Percentiles rank a stretch among this genome's conserved stretches.
Conservation (phyloP, 225 moss, liverwort and hornwort species). For the Sphagnum tenellum region DNA sequence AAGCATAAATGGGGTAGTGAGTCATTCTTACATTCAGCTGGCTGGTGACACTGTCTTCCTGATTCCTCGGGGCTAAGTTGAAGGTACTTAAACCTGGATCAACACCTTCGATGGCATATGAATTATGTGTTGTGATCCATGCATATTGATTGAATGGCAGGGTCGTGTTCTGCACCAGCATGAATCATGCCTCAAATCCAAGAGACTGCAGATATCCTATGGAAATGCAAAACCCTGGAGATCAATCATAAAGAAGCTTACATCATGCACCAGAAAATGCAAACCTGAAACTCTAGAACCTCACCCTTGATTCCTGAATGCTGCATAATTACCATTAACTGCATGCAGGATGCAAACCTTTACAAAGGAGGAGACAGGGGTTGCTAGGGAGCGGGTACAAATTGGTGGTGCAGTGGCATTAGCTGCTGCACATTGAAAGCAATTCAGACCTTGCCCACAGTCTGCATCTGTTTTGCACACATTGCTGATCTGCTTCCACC, state of each 20-base stretch:
- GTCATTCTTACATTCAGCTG: conserved; percentile 62
- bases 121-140: conserved; percentile 85
- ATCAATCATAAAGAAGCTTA: neutral
- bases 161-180: conserved; percentile 30
- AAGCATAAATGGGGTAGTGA: neutral
- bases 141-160: conserved; percentile 85
- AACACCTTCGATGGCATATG: conserved; percentile 60
- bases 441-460: conserved; percentile 29
- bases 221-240: neutral
- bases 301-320: too few relatives aligned
- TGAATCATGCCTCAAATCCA: too few relatives aligned
- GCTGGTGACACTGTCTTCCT: conserved; percentile 69
- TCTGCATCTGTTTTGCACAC: conserved; percentile 20
- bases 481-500: conserved; percentile 19
- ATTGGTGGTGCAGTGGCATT: conserved; percentile 1
- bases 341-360: neutral
- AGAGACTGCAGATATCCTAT: neutral
- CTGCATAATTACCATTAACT: neutral
- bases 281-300: too few relatives aligned
- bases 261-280: neutral
- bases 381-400: conserved; percentile 22
- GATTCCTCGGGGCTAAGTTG: conserved; percentile 60
- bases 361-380: conserved; percentile 10
- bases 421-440: conserved; percentile 13
- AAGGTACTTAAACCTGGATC: conserved; percentile 44